phyloP scores from a whole-genome alignment of 805 yeast genomes.

The Barnettozyma sucrosica region DNA sequence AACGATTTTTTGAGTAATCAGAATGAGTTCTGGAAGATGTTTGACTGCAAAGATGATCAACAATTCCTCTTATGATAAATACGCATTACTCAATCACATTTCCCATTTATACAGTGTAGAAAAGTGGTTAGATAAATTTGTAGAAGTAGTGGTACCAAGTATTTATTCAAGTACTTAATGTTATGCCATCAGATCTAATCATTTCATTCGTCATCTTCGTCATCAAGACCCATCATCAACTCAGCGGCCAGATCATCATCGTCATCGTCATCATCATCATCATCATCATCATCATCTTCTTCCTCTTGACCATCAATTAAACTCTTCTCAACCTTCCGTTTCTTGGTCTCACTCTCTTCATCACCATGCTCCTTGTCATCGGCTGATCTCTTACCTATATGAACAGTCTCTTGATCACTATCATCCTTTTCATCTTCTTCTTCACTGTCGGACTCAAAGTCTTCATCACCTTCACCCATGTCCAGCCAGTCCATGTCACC shows the following conservation, averaged over 20 bases:
- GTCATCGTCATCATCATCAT: slow-evolving; percentile 24
- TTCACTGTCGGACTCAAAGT: slow-evolving; percentile 33
- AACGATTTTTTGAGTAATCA: slow-evolving; percentile 13
- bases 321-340: slow-evolving; percentile 24
- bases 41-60: slow-evolving; percentile 24
- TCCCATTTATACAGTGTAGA: no score
- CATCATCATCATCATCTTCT: slow-evolving; percentile 22
- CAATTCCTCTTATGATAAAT: slow-evolving; percentile 19
- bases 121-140: no score
- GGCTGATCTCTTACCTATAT: slow-evolving; percentile 7
- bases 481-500: slow-evolving; percentile 27
- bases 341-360: slow-evolving; percentile 23
- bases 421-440: slow-evolving; percentile 19
- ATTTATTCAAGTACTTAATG: not conserved
- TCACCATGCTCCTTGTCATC: slow-evolving; percentile 9
- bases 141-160: not conserved
- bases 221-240: slow-evolving; percentile 26
- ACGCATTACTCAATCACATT: not conserved
- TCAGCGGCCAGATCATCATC: slow-evolving; percentile 30
- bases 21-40: slow-evolving; percentile 24
- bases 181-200: not conserved
- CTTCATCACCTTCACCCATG: slow-evolving; percentile 47
- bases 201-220: slow-evolving; percentile 9
- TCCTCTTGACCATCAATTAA: slow-evolving; percentile 16
- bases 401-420: not conserved